These are phyloP conservation scores for Seiridium unicorne DNA, from an alignment of 2,329 filamentous ascomycete genomes.

Conservation along the genomic window DNA sequence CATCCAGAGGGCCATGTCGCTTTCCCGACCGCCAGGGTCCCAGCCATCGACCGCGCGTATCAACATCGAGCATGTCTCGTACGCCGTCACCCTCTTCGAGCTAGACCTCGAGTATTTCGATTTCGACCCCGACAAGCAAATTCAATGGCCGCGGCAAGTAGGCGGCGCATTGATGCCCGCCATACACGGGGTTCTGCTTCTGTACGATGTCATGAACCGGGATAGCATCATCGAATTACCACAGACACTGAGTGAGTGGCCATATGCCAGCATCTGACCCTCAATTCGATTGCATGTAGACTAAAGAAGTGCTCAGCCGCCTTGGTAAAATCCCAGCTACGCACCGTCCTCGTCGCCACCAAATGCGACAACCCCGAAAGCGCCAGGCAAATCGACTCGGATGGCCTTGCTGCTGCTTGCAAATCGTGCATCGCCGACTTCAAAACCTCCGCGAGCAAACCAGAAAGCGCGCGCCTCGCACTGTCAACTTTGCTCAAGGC, in stretches of 20 bases:
- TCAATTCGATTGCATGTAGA: background rate
- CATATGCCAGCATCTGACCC: background rate
- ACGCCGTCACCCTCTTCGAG: constrained; percentile 62
- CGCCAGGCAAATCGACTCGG: constrained; percentile 68
- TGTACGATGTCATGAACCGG: constrained; percentile 84
- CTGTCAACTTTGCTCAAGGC: constrained; percentile 73
- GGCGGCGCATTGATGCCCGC: constrained; percentile 70
- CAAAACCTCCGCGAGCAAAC: constrained; percentile 67
- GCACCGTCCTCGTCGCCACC: constrained; percentile 79
- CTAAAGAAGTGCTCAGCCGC: constrained; percentile 54
- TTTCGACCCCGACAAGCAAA: constrained; percentile 54
- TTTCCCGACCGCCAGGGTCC: constrained; percentile 50
- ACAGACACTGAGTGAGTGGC: constrained; percentile 71
- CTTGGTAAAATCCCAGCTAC: constrained; percentile 69
- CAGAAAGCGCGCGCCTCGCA: constrained; percentile 72
- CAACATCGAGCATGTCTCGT: constrained; percentile 55
- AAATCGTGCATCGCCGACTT: constrained; percentile 70
- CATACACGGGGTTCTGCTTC: constrained; percentile 78
- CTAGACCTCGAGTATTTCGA: constrained; percentile 66
- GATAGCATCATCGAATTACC: constrained; percentile 74
- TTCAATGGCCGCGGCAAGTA: constrained; percentile 67
- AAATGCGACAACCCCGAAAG: constrained; percentile 81
- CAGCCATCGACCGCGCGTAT: constrained; percentile 57
- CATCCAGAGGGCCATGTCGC: constrained; percentile 60
- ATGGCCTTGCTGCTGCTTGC: constrained; percentile 61